Evolutionary conservation across 352 stramenopile species (phyloP), one percentile per base, ranked within the genome.

Genomic region (Aphanomyces invadans): DNA sequence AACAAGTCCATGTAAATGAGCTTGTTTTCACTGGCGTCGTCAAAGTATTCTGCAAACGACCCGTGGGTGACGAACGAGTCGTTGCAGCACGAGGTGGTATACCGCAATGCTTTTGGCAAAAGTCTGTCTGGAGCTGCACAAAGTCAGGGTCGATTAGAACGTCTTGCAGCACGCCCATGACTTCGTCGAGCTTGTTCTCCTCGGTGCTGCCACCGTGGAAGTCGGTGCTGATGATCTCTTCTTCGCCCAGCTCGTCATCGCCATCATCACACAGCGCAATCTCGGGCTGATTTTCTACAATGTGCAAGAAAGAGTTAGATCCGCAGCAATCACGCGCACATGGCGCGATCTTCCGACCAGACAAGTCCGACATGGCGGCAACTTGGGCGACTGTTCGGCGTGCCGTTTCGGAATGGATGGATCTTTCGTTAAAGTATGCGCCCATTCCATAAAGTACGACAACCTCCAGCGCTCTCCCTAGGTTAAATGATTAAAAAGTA

Each of bases 21-120:
- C 26, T 92, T 94, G 71, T 94, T 92, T 71, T 94, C 82, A 0
- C 78, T 87, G 53, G 83, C 76, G 55, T 92, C 81, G 55, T 94
- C 82, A 59, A 92, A 92, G 21, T 89, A 80, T 74, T 92, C 83
- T 92, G 33, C 31, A 51, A 19, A 39, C 5, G 4, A 28, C n/a
- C 12, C 10, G 19, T 12, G 46, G n/a, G 4, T 33, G 21, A 45
- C 19, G 38, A 32, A 10, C 2, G 11, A 32, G 39, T 11, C 64
- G 38, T 15, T 31, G 9, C 19, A 10, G 5, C 25, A n/a, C 4
- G 4, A 69, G n/a, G 17, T 15, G 25, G 19, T 45, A 28, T 74
- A 94, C 83, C 83, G 61, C 85, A 92, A 59, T 92, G 83, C 38
- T 83, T 77, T 65, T 85, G 70, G 52, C 83, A 91, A 36, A 92